Conservation (phyloP, 2,329 filamentous ascomycete species). For the Scopulariopsis brevicaulis region DNA sequence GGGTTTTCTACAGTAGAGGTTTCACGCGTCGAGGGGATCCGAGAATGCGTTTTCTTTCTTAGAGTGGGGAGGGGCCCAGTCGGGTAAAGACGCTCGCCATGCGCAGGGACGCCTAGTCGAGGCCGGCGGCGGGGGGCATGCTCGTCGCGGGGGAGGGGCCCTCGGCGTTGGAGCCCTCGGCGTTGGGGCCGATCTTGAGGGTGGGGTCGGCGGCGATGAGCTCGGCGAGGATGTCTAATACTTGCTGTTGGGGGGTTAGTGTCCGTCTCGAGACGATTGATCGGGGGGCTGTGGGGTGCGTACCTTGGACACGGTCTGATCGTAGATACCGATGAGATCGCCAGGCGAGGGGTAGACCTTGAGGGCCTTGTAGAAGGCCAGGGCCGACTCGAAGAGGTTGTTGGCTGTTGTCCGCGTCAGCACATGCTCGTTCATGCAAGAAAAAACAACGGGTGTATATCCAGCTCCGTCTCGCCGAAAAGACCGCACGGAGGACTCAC, state of each 20-base stretch:
- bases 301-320: constrained; percentile 96
- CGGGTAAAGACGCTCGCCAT: neutral
- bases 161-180: constrained; percentile 15
- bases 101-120: constrained; percentile 33
- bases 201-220: constrained; percentile 90
- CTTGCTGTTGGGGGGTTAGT: constrained; percentile 45
- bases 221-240: constrained; percentile 91
- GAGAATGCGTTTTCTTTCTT: neutral
- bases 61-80: neutral
- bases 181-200: constrained; percentile 44
- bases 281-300: constrained; percentile 3
- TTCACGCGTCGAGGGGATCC: neutral
- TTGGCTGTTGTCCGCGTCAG: neutral
- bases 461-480: neutral
- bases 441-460: neutral
- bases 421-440: neutral
- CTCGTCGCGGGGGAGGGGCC: neutral
- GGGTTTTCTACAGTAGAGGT: neutral
- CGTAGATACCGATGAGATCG: constrained; percentile 92
- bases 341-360: constrained; percentile 95
- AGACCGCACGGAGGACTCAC: constrained; percentile 35
- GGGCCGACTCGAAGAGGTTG: constrained; percentile 59
- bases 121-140: constrained; percentile 31
- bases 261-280: neutral
- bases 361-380: constrained; percentile 95